Evolutionary conservation across 108 stramenopile species (phyloP).

Genomic region (Schizochytrium sp.): DNA sequence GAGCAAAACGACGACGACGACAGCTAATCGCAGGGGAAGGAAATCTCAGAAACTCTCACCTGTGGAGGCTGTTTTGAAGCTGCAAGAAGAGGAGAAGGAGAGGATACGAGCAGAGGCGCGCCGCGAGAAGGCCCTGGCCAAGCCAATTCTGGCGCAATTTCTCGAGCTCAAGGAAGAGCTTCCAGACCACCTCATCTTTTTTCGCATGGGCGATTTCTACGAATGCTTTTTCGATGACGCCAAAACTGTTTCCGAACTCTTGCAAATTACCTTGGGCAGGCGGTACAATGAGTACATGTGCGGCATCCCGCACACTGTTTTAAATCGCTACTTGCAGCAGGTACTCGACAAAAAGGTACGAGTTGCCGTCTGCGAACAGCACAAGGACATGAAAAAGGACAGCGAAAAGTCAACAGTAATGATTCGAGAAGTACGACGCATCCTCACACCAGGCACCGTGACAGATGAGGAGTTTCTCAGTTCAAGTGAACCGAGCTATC

Average conservation of each 20-base stretch:
- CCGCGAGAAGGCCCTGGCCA: background rate
- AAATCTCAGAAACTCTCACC: no score
- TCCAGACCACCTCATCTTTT: background rate
- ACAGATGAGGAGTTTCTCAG: background rate
- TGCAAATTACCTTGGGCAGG: background rate
- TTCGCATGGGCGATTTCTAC: slow-evolving; percentile 19
- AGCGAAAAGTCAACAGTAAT: background rate
- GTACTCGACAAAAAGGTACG: background rate
- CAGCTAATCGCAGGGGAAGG: no score
- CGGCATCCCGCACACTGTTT: background rate
- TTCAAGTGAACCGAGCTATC: background rate
- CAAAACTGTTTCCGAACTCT: background rate
- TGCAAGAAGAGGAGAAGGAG: background rate
- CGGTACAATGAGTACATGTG: background rate
- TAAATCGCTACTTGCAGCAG: background rate
- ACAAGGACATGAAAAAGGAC: background rate
- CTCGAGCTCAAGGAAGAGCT: background rate
- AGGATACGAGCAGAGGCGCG: background rate
- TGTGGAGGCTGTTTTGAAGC: background rate
- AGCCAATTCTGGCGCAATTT: background rate
- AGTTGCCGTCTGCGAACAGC: background rate
- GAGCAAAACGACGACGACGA: no score
- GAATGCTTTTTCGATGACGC: background rate
- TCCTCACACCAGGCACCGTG: background rate
- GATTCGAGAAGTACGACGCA: background rate